Percentiles rank a stretch among this genome's conserved stretches.
These are phyloP conservation scores for Psidium guajava DNA, from an alignment of 345 rosid genomes.

Conservation along the genomic window DNA sequence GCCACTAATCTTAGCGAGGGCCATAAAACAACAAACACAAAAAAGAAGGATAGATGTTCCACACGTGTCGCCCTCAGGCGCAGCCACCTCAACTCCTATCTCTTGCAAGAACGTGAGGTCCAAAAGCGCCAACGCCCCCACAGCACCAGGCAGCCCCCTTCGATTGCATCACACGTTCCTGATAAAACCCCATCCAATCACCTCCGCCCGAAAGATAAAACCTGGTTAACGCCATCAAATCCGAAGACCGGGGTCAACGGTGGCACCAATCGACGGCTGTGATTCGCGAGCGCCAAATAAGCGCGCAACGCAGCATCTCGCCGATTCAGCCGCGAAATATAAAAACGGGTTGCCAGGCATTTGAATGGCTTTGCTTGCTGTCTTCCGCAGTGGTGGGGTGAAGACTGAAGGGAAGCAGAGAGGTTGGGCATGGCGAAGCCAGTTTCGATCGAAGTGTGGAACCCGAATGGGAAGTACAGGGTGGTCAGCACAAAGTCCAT, in stretches of 20 bases:
- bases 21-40: too few relatives aligned
- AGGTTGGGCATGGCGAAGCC: constrained; percentile 70
- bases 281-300: background rate
- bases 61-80: constrained; percentile 11
- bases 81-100: constrained; percentile 23
- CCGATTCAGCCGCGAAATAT: background rate
- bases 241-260: background rate
- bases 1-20: too few relatives aligned
- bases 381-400: background rate
- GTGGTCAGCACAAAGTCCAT: constrained; percentile 91
- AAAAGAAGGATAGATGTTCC: background rate
- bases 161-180: background rate
- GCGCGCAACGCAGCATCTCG: background rate
- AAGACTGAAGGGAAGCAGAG: background rate
- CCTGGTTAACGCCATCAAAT: background rate
- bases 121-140: background rate
- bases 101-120: constrained; percentile 11
- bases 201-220: background rate
- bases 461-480: constrained; percentile 86
- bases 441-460: constrained; percentile 78
- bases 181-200: background rate
- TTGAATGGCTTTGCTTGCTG: background rate
- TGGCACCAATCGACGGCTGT: background rate
- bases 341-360: background rate
- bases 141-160: background rate